These are phyloP conservation scores for Danielia oregonensis DNA, from an alignment of 805 yeast species.

Conservation along the genomic window DNA sequence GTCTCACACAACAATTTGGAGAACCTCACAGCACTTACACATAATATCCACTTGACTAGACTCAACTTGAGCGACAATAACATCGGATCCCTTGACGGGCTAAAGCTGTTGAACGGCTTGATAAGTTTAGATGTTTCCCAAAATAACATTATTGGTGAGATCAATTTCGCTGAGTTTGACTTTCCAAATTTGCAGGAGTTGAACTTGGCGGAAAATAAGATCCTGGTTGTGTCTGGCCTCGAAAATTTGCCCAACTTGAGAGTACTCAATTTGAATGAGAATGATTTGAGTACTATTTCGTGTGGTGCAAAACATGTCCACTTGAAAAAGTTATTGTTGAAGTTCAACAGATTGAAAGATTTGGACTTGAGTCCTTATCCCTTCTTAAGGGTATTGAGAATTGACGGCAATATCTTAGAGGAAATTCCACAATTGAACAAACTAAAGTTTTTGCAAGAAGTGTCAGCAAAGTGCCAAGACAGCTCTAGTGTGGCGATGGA, in stretches of 20 bases:
- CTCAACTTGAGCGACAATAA: slow-evolving; percentile 36
- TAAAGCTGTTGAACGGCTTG: slow-evolving; percentile 38
- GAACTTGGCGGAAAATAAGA: slow-evolving; percentile 40
- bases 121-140: slow-evolving; percentile 37
- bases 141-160: slow-evolving; percentile 35
- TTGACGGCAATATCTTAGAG: slow-evolving; percentile 41
- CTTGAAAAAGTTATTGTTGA: slow-evolving; percentile 37
- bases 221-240: slow-evolving; percentile 31
- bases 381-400: slow-evolving; percentile 37
- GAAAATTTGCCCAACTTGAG: slow-evolving; percentile 33
- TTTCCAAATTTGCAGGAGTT: slow-evolving; percentile 43
- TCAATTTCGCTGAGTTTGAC: slow-evolving; percentile 32
- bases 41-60: slow-evolving; percentile 40
- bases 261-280: slow-evolving; percentile 41
- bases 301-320: slow-evolving; percentile 21
- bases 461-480: slow-evolving; percentile 39
- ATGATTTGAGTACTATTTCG: slow-evolving; percentile 24
- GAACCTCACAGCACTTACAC: slow-evolving; percentile 32
- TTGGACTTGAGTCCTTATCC: slow-evolving; percentile 35
- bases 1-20: slow-evolving; percentile 35
- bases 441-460: slow-evolving; percentile 35
- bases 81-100: slow-evolving; percentile 32
- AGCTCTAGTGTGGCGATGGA: slow-evolving; percentile 16
- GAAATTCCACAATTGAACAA: slow-evolving; percentile 22
- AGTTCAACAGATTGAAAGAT: slow-evolving; percentile 31